Conservation (phyloP, 163 green algal species). For the Chlorella variabilis region DNA sequence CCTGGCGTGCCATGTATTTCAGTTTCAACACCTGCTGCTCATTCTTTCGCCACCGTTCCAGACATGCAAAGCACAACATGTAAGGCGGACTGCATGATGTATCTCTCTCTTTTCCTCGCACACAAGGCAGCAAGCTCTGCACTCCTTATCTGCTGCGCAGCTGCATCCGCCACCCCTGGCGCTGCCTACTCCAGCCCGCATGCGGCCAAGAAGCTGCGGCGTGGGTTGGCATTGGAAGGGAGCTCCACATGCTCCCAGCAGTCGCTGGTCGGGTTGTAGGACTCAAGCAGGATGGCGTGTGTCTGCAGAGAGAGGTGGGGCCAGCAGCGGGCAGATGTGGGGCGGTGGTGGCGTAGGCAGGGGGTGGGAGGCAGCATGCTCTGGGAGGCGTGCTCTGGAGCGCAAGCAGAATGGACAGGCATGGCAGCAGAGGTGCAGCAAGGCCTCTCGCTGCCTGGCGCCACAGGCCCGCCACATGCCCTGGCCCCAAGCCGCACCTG, state of each 20-base stretch:
- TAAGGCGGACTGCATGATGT: too few relatives aligned
- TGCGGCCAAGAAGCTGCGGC: constrained; percentile 36
- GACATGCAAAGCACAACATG: too few relatives aligned
- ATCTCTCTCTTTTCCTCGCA: too few relatives aligned
- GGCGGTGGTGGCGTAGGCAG: not conserved
- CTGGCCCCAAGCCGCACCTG: too few relatives aligned
- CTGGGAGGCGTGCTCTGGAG: not conserved
- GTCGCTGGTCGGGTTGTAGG: constrained; percentile 16
- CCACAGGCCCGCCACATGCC: too few relatives aligned
- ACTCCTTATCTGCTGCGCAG: too few relatives aligned
- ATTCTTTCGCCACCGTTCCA: too few relatives aligned
- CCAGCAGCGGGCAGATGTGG: not conserved
- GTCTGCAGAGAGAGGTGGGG: not conserved
- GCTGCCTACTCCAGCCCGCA: constrained; percentile 39
- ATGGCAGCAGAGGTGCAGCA: not conserved
- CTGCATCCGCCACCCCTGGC: too few relatives aligned
- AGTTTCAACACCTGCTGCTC: too few relatives aligned
- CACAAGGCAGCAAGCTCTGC: too few relatives aligned
- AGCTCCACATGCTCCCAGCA: constrained; percentile 32
- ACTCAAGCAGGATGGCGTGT: constrained; percentile 31
- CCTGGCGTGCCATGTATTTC: too few relatives aligned
- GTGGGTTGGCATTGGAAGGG: constrained; percentile 37
- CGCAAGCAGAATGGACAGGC: not conserved
- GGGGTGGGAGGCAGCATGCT: too few relatives aligned
- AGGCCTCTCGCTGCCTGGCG: not conserved